These are phyloP conservation scores for Tetrastigma voinierianum DNA, from an alignment of 164 flowering plant species.

Conservation along the genomic window DNA sequence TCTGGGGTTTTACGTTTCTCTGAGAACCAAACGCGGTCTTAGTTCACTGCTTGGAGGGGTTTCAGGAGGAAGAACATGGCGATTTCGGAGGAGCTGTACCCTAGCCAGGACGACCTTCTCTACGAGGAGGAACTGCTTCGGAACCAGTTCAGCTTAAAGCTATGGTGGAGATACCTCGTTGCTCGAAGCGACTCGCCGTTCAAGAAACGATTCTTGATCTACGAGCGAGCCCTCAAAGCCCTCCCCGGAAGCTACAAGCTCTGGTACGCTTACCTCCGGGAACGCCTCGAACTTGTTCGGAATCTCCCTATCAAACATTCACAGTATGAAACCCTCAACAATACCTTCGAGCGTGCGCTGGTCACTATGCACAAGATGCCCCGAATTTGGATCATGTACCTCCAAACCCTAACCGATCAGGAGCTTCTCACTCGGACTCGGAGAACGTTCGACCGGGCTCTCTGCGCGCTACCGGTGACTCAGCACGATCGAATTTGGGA, in stretches of 20 bases:
- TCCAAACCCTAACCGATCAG: conserved; percentile 63
- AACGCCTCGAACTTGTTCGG: conserved; percentile 68
- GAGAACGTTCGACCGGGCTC: conserved; percentile 76
- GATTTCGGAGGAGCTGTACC: conserved; percentile 56
- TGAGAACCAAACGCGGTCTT: too few relatives aligned
- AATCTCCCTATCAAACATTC: conserved; percentile 59
- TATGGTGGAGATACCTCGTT: conserved; percentile 92
- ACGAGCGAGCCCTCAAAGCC: conserved; percentile 87
- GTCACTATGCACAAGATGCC: conserved; percentile 99
- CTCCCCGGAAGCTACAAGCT: conserved; percentile 95
- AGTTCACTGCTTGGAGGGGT: too few relatives aligned
- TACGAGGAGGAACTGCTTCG: conserved; percentile 87
- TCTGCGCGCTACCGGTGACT: conserved; percentile 87
- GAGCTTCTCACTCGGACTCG: conserved; percentile 59
- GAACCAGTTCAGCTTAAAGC: conserved; percentile 75
- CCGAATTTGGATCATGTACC: conserved; percentile 83
- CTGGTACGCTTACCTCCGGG: conserved; percentile 89
- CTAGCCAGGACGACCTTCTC: conserved; percentile 58
- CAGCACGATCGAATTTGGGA: conserved; percentile 96
- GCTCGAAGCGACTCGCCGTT: conserved; percentile 58
- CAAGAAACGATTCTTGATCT: conserved; percentile 64
- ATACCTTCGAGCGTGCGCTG: conserved; percentile 86
- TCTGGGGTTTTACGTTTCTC: not conserved
- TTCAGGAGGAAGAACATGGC: conserved; percentile 17
- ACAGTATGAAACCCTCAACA: conserved; percentile 63